Percentiles rank a stretch among this genome's conserved stretches.
Evolutionary conservation across 2,329 filamentous ascomycete genomes (phyloP).

Genomic region (Purpureocillium lavendulum): DNA sequence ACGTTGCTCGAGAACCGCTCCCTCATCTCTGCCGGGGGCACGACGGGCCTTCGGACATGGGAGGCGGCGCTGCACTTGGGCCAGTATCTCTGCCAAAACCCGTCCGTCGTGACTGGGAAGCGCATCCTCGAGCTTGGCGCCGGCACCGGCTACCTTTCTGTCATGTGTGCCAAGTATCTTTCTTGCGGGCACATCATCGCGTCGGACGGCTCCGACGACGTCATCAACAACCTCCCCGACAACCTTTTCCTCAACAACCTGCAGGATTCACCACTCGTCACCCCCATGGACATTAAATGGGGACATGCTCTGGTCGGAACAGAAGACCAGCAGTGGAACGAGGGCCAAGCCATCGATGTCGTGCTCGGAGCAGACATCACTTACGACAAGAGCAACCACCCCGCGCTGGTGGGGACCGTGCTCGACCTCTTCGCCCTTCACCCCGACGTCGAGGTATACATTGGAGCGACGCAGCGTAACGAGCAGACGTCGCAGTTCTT

Average conservation of each 20-base stretch:
- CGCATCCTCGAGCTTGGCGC: constrained; percentile 65
- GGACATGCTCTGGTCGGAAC: constrained; percentile 50
- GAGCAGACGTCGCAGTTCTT: constrained; percentile 60
- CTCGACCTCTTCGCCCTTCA: constrained; percentile 51
- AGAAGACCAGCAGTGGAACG: constrained; percentile 46
- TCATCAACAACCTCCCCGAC: constrained; percentile 57
- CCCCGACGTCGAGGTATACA: constrained; percentile 49
- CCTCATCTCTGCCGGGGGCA: constrained; percentile 62
- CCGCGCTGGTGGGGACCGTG: constrained; percentile 56
- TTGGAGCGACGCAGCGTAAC: constrained; percentile 66
- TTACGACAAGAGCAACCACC: constrained; percentile 59
- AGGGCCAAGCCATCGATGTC: constrained; percentile 44
- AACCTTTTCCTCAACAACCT: constrained; percentile 63
- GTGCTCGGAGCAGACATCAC: constrained; percentile 73
- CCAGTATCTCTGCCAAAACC: constrained; percentile 51
- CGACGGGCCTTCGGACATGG: constrained; percentile 73
- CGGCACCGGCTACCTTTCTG: constrained; percentile 67
- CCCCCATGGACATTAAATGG: constrained; percentile 54
- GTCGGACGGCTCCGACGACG: constrained; percentile 67
- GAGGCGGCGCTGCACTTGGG: constrained; percentile 70
- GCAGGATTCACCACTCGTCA: constrained; percentile 35
- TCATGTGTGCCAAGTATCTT: constrained; percentile 64
- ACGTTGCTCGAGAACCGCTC: constrained; percentile 62
- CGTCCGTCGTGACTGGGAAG: constrained; percentile 39
- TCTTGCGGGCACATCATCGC: constrained; percentile 51